Evolutionary conservation across 495 filamentous ascomycete genomes (phyloP).

Genomic region (Pseudomonodictys pantanalensis): DNA sequence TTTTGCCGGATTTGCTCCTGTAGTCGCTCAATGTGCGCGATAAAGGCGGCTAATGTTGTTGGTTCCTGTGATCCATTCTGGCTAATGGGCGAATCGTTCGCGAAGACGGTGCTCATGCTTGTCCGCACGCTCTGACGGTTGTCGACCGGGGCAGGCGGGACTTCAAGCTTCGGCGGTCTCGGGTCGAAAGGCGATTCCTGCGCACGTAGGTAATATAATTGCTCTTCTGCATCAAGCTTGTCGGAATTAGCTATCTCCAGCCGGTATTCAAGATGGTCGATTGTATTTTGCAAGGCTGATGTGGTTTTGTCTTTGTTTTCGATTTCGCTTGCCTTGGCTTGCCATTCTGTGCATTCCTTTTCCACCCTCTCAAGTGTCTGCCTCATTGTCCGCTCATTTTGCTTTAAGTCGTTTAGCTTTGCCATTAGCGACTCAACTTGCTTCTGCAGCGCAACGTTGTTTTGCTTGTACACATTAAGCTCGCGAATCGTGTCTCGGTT

Average conservation of each 20-base stretch:
- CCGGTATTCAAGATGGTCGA: conserved; percentile 29
- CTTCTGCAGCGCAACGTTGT: conserved; percentile 26
- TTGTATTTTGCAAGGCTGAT: conserved; percentile 25
- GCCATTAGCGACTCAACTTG: conserved; percentile 31
- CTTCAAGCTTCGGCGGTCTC: neutral
- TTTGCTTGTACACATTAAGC: conserved; percentile 24
- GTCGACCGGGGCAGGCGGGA: neutral
- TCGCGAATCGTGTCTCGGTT: conserved; percentile 23
- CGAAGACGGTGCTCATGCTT: conserved; percentile 29
- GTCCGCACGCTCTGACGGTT: conserved; percentile 12
- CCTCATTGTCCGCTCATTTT: conserved; percentile 12
- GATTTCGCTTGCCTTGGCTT: conserved; percentile 28
- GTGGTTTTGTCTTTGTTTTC: conserved; percentile 19
- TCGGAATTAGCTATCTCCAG: conserved; percentile 28
- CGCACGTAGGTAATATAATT: conserved; percentile 18
- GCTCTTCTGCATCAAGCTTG: conserved; percentile 27
- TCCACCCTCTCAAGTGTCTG: conserved; percentile 13
- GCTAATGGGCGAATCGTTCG: conserved; percentile 11
- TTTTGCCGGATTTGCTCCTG: conserved; percentile 31
- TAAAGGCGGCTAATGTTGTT: conserved; percentile 22
- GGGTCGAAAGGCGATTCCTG: conserved; percentile 16
- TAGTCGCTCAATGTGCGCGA: conserved; percentile 30
- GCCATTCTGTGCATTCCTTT: conserved; percentile 14
- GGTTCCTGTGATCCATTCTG: conserved; percentile 14
- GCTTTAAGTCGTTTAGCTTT: conserved; percentile 32